Evolutionary conservation across 345 rosid genomes (phyloP), one percentile per base, ranked within the genome.

Genomic region (Diplotaxis tenuifolia): DNA sequence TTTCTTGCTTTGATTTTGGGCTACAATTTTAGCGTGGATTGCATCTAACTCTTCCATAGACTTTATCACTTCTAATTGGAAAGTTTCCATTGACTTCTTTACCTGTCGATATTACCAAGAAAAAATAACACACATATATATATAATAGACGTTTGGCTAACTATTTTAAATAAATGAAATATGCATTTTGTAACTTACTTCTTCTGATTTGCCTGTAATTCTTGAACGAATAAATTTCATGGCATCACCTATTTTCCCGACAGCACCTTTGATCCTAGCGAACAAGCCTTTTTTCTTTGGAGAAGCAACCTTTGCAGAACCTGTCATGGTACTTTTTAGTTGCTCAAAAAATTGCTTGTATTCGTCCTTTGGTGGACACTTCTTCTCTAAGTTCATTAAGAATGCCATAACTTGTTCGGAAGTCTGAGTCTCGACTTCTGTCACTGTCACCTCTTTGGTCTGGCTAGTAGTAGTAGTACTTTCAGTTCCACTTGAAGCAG

Each of bases 301-400:
- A 5, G 64, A 4, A 14, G 63, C 0, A 22, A 2, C 61, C 34
- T 3, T 16, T 19, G 52, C 6, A 10, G 72, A 18, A 5, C 18
- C 31, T n/a, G 32, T 47, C 80, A 76, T 70, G 45, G 61, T 63
- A 32, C 38, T 34, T 61, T 76, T 76, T 5, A 76, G 75, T 25
- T 76, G 50, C 71, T 70, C 80, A 32, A 76, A 64, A 60, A 76
- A 76, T 3, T 11, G 8, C 28, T 70, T 76, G 55, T n/a, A 76
- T 25, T 76, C 79, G 11, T 70, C 79, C 27, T 70, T 76, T 0
- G 12, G 49, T 1, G 20, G 50, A 15, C 79, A 70, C 66, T 76
- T 70, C 61, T 70, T 70, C 53, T 76, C 79, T 14, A 70, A 62
- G 70, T 56, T 70, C 74, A 70, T 63, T 45, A 76, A 6, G 62